Evolutionary conservation across 768 basidiomycete species (phyloP).

Genomic region (Pisolithus orientalis): DNA sequence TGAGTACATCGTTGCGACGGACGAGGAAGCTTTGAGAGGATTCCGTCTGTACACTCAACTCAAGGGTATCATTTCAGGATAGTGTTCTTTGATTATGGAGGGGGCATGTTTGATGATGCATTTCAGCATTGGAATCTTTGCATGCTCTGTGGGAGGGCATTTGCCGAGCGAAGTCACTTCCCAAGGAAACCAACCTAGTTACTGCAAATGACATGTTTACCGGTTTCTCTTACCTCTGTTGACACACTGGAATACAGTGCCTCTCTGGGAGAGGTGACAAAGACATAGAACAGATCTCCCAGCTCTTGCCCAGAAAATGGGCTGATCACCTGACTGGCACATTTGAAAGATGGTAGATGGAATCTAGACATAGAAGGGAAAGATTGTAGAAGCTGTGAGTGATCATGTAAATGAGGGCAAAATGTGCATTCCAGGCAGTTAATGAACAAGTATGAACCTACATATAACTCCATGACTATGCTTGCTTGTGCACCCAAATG

Average conservation of each 20-base stretch:
- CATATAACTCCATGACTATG: too few species aligned
- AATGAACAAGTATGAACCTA: too few species aligned
- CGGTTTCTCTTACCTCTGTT: too few species aligned
- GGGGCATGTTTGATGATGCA: constrained; percentile 4
- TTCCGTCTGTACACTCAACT: too few species aligned
- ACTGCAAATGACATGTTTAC: constrained; percentile 46
- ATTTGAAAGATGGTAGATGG: too few species aligned
- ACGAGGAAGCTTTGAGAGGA: constrained; percentile 62
- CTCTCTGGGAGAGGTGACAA: constrained; percentile 68
- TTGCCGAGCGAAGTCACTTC: constrained; percentile 74
- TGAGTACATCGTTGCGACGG: constrained; percentile 89
- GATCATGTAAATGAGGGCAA: too few species aligned
- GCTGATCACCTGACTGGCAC: too few species aligned
- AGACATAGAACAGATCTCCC: constrained; percentile 92
- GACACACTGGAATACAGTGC: too few species aligned
- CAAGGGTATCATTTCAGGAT: too few species aligned
- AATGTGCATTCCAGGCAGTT: constrained; percentile 19
- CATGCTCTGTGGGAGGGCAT: constrained; percentile 96
- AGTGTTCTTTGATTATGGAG: background rate
- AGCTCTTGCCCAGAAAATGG: constrained; percentile 80
- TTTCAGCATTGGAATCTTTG: constrained; percentile 82
- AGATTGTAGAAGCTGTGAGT: too few species aligned
- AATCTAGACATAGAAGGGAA: too few species aligned
- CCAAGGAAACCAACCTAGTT: constrained; percentile 82
- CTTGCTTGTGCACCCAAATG: too few species aligned